These are phyloP conservation scores for Castanea sativa DNA, from an alignment of 306 rosid genomes.

Conservation along the genomic window DNA sequence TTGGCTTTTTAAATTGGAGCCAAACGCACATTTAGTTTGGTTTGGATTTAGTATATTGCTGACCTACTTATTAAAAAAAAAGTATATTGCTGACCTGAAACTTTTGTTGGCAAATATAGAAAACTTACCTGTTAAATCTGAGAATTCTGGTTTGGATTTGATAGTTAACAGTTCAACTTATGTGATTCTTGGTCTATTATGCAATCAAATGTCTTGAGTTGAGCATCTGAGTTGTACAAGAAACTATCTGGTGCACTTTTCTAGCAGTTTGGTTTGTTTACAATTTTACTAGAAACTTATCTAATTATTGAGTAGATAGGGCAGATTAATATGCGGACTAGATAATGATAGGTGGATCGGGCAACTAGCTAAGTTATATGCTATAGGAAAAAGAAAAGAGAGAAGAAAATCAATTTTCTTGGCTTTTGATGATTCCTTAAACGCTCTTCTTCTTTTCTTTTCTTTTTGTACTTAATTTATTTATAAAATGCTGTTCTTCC, in stretches of 20 bases:
- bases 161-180: neutral
- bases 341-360: neutral
- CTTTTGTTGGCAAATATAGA: neutral
- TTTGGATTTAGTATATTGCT: neutral
- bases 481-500: neutral
- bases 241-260: neutral
- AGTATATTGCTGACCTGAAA: neutral
- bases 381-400: too few species aligned
- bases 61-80: neutral
- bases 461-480: neutral
- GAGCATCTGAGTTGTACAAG: neutral
- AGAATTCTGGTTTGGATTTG: neutral
- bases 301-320: neutral
- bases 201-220: neutral
- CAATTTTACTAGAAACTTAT: neutral
- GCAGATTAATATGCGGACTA: neutral
- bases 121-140: neutral
- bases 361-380: neutral
- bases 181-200: neutral
- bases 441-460: too few species aligned
- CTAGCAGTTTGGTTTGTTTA: neutral
- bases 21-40: neutral
- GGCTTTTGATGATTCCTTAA: constrained; percentile 11
- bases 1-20: too few species aligned
- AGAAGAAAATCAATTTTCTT: neutral